Conservation (phyloP, 768 basidiomycete species). For the Amanita brunnescens region DNA sequence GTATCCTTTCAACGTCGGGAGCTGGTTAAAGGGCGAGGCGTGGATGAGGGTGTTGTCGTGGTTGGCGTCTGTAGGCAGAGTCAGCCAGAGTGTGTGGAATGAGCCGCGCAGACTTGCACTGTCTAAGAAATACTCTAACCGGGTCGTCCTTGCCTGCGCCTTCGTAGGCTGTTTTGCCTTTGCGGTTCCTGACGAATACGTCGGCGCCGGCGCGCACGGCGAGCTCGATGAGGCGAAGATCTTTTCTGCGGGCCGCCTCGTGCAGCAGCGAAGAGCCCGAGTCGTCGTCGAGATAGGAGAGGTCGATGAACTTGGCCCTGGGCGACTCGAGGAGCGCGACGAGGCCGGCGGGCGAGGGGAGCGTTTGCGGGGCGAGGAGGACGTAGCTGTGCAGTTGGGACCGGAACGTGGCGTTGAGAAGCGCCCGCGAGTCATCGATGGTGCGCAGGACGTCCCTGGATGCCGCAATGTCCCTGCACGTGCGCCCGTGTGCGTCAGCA, state of each 20-base stretch:
- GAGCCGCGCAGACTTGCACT: constrained; percentile 49
- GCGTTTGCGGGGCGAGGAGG: constrained; percentile 38
- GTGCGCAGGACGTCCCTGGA: constrained; percentile 55
- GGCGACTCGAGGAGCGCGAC: constrained; percentile 58
- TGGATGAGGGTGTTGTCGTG: too few relatives aligned
- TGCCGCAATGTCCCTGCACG: constrained; percentile 65
- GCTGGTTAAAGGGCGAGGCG: too few relatives aligned
- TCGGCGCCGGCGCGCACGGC: constrained; percentile 81
- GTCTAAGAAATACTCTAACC: constrained; percentile 73
- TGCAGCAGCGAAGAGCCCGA: constrained; percentile 76
- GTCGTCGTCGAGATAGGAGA: constrained; percentile 73
- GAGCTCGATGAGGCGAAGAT: constrained; percentile 76
- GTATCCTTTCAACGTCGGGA: too few relatives aligned
- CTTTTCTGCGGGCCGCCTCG: constrained; percentile 76
- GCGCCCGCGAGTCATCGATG: constrained; percentile 71
- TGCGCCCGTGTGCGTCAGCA: constrained; percentile 56
- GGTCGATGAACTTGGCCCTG: constrained; percentile 60
- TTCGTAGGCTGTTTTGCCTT: constrained; percentile 60
- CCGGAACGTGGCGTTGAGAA: constrained; percentile 66
- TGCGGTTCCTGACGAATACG: constrained; percentile 75
- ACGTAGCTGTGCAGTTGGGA: constrained; percentile 69
- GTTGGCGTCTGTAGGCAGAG: neutral
- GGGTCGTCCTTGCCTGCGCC: constrained; percentile 72
- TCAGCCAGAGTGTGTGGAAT: neutral
- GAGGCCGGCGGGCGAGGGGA: constrained; percentile 19